Conservation (phyloP, 2,329 filamentous ascomycete genomes). For the Canariomyces notabilis region DNA sequence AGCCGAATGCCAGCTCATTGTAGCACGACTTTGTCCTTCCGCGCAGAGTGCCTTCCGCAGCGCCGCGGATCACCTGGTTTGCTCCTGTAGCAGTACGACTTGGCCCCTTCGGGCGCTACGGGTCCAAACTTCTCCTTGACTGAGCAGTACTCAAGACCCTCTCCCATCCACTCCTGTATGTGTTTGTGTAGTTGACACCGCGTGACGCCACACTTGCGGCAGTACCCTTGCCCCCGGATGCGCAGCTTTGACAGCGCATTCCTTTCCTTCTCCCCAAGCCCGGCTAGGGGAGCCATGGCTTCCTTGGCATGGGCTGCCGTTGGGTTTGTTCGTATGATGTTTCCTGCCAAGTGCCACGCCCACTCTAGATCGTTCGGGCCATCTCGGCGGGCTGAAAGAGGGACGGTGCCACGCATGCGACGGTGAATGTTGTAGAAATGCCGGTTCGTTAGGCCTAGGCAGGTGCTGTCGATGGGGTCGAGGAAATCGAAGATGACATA, state of each 20-base stretch:
- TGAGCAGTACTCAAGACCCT: constrained; percentile 54
- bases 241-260: constrained; percentile 42
- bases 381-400: constrained; percentile 50
- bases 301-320: neutral
- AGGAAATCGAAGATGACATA: constrained; percentile 57
- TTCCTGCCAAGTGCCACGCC: constrained; percentile 55
- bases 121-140: constrained; percentile 54
- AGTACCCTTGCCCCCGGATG: constrained; percentile 55
- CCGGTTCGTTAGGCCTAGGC: constrained; percentile 54
- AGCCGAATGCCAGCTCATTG: neutral
- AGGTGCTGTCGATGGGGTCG: constrained; percentile 60
- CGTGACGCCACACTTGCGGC: constrained; percentile 55
- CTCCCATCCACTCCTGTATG: constrained; percentile 55
- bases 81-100: constrained; percentile 52
- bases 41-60: constrained; percentile 49
- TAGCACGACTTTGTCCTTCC: constrained; percentile 10
- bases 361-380: constrained; percentile 61
- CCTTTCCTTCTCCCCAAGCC: constrained; percentile 17
- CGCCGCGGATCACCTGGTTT: constrained; percentile 54
- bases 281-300: neutral
- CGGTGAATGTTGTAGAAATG: constrained; percentile 56
- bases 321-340: constrained; percentile 33
- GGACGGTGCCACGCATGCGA: constrained; percentile 50
- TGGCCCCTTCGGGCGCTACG: constrained; percentile 41
- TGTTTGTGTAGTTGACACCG: constrained; percentile 61